Percentiles rank a stretch among this genome's conserved stretches.
Conservation (phyloP, 345 rosid genomes). For the Arabidopsis arenosa region DNA sequence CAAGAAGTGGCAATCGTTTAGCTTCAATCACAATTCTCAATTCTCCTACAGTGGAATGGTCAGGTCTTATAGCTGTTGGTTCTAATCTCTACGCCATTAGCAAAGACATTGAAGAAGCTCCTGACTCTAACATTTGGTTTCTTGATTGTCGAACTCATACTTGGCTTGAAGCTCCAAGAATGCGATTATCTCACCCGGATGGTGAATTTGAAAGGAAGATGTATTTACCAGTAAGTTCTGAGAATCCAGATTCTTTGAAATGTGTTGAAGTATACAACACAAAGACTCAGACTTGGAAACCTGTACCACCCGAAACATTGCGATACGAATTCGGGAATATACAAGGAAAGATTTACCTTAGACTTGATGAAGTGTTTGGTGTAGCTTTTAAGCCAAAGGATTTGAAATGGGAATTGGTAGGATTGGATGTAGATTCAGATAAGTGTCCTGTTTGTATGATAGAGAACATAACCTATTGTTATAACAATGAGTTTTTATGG, state of each 20-base stretch:
- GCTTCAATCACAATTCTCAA: background rate
- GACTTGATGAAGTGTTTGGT: background rate
- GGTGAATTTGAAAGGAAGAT: background rate
- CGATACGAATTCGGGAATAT: background rate
- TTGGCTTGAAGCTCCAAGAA: background rate
- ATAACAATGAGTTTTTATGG: background rate
- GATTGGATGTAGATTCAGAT: background rate
- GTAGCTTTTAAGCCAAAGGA: background rate
- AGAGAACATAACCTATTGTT: background rate
- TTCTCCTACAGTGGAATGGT: background rate
- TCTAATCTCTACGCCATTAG: background rate
- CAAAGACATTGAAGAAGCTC: background rate
- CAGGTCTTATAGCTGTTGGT: background rate
- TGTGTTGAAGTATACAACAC: background rate
- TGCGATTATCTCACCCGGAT: background rate
- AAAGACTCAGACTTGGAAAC: background rate
- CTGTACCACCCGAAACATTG: background rate
- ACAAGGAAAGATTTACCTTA: background rate
- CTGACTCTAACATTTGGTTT: background rate
- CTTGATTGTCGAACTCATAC: background rate
- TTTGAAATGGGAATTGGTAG: background rate
- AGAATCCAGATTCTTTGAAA: background rate
- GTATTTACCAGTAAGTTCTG: background rate
- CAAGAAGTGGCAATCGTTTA: background rate
- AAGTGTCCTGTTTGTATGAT: background rate